These are phyloP conservation scores for Myriangium duriaei DNA, from an alignment of 2,329 filamentous ascomycete genomes.

Conservation along the genomic window DNA sequence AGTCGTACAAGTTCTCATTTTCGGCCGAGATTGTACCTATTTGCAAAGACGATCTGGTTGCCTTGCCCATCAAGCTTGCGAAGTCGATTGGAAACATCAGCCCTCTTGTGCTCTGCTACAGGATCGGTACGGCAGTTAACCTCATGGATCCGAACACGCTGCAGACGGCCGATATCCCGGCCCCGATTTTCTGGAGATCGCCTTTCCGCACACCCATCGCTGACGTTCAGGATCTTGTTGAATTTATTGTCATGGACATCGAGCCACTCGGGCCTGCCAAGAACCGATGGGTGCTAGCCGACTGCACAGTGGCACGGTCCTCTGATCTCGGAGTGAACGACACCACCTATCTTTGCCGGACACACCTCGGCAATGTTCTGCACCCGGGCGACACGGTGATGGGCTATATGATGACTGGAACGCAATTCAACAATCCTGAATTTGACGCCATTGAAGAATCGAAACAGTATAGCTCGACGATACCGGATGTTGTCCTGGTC, in stretches of 20 bases:
- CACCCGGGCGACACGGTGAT: conserved; percentile 84
- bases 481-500: conserved; percentile 87
- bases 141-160: conserved; percentile 83
- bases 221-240: conserved; percentile 71
- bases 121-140: conserved; percentile 80
- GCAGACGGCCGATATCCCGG: conserved; percentile 75
- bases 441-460: conserved; percentile 73
- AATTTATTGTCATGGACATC: conserved; percentile 92
- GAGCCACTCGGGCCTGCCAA: conserved; percentile 59
- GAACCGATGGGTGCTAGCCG: conserved; percentile 72
- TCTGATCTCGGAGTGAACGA: conserved; percentile 80
- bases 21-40: conserved; percentile 84
- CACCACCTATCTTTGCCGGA: conserved; percentile 76
- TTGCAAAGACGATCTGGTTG: conserved; percentile 96
- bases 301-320: conserved; percentile 77
- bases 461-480: conserved; percentile 59
- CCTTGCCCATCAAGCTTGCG: conserved; percentile 76
- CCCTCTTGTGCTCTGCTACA: conserved; percentile 73
- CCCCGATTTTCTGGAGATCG: conserved; percentile 76
- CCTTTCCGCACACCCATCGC: conserved; percentile 68
- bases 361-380: conserved; percentile 75
- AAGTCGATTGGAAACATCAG: conserved; percentile 79
- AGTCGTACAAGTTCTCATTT: conserved; percentile 90
- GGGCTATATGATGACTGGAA: conserved; percentile 81
- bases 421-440: conserved; percentile 84